Evolutionary conservation across 2,329 filamentous ascomycete species (phyloP), one percentile per base, ranked within the genome.

Genomic region (Penicillium sp.): DNA sequence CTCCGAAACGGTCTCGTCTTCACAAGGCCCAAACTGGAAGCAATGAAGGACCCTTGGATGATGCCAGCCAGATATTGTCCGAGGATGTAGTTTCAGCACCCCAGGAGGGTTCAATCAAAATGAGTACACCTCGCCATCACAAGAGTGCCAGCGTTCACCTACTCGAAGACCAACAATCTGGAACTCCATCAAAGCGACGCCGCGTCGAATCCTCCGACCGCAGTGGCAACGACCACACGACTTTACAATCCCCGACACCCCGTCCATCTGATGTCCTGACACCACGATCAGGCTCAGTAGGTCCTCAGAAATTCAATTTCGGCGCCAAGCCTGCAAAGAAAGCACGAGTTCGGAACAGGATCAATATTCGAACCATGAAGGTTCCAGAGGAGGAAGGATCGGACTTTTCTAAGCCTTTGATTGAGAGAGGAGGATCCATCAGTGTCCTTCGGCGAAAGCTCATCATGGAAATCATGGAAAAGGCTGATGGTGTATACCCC

Each of bases 401-500:
- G 8, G 48, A 24, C 22, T 29, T 35, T n/a, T 18, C 31, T 20
- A 45, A 26, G 29, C 43, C 49, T n/a, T 14, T 42, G 14, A 50
- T 54, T 8, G 73, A 61, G 49, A 69, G 64, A 52, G 74, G 73
- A 29, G 81, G 81, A 11, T 78, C 76, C 2, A 68, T 81, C 38
- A 71, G 71, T 22, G 65, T 77, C 44, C 68, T 78, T 38, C 76
- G 81, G 31, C 76, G 73, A 50, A 78, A 77, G 18, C 80, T 85
- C 31, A 72, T 86, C 4, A 69, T 83, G 65, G 77, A 83, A 26
- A 79, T 86, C 38, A 64, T 86, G 13, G 72, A 81, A 43, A 75
- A 77, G 47, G 81, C 80, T 53, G 76, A 77, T 44, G 85, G 85
- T 8, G 79, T 81, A 3, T 85, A 81, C 51, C 82, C 84, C 3